Evolutionary conservation across 148 eudicot genomes (phyloP).

Genomic region (Amaranthus cruentus): DNA sequence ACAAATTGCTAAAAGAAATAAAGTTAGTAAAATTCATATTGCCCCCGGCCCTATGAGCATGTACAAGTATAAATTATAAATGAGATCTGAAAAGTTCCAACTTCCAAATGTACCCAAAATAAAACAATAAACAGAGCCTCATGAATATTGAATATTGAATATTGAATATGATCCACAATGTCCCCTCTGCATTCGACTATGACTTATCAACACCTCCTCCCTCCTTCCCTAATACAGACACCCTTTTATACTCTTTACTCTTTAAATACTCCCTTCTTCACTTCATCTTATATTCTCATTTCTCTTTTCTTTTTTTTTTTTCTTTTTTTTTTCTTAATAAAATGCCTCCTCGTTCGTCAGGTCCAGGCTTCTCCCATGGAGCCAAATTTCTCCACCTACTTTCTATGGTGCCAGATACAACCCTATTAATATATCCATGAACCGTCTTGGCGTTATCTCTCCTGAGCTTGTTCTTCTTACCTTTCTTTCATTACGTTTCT

Average conservation of each 20-base stretch:
- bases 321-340: not conserved
- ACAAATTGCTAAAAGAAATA: too few relatives aligned
- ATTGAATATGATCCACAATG: constrained; percentile 32
- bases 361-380: constrained; percentile 25
- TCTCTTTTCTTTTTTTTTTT: not conserved
- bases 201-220: constrained; percentile 44
- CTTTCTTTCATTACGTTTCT: not conserved
- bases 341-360: constrained; percentile 21
- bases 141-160: too few relatives aligned
- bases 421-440: constrained; percentile 18
- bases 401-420: not conserved
- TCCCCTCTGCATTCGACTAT: constrained; percentile 48
- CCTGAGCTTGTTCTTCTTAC: constrained; percentile 62
- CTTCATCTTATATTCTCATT: not conserved
- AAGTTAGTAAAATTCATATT: too few relatives aligned
- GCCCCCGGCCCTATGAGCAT: too few relatives aligned
- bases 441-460: constrained; percentile 48
- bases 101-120: too few relatives aligned
- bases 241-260: constrained; percentile 34
- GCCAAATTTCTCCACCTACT: constrained; percentile 14
- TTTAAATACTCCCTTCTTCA: not conserved
- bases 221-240: constrained; percentile 20
- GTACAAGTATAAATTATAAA: too few relatives aligned
- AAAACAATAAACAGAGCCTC: too few relatives aligned
- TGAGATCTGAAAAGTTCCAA: too few relatives aligned